Percentiles rank a stretch among this genome's conserved stretches.
phyloP scores from a whole-genome alignment of 2,329 filamentous ascomycete genomes.

The Botryotinia narcissicola region DNA sequence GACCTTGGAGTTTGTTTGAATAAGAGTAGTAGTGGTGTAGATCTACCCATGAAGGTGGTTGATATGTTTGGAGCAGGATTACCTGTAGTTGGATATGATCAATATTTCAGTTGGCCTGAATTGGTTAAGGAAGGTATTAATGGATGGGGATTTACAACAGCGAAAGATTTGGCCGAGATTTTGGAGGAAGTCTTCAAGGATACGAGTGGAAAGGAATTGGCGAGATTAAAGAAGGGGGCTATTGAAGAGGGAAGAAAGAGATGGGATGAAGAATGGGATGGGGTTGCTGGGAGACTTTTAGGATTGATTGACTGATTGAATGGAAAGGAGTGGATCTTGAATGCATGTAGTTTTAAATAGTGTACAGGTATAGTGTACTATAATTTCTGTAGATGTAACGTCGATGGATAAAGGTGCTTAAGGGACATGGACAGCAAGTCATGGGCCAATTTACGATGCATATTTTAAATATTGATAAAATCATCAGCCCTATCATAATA shows the following conservation, averaged over 20 bases:
- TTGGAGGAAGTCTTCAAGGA: constrained; percentile 63
- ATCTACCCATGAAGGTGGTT: constrained; percentile 98
- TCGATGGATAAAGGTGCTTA: not conserved
- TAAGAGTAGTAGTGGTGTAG: constrained; percentile 89
- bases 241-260: constrained; percentile 69
- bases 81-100: constrained; percentile 82
- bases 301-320: constrained; percentile 37
- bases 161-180: constrained; percentile 61
- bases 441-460: not conserved
- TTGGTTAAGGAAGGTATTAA: constrained; percentile 86
- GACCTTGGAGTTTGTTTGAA: constrained; percentile 91
- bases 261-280: constrained; percentile 94
- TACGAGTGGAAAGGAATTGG: constrained; percentile 52
- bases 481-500: constrained; percentile 3
- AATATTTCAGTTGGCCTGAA: constrained; percentile 86
- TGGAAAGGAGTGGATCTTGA: not conserved
- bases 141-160: constrained; percentile 77
- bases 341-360: not conserved
- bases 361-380: not conserved
- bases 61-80: constrained; percentile 97
- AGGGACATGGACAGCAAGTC: not conserved
- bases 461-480: not conserved
- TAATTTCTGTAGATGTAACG: not conserved
- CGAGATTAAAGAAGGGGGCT: constrained; percentile 65
- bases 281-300: constrained; percentile 71